These are phyloP conservation scores for Xylogone sp. DNA, from an alignment of 2,329 filamentous ascomycete species.

Conservation along the genomic window DNA sequence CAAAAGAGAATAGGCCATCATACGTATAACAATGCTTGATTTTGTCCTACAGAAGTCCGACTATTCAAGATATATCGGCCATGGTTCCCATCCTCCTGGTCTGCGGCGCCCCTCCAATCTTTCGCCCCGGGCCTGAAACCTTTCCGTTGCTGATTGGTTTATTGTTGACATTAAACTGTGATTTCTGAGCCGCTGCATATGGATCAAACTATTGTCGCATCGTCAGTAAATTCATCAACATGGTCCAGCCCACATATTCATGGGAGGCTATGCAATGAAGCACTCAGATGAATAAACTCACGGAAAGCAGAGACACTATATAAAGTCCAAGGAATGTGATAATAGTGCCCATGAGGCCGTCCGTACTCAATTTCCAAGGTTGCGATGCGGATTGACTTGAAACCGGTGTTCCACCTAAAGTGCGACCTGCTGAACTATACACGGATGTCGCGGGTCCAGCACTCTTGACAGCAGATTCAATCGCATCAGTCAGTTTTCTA, in stretches of 20 bases:
- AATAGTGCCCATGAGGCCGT: constrained; percentile 44
- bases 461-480: constrained; percentile 65
- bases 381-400: constrained; percentile 15
- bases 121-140: constrained; percentile 16
- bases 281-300: constrained; percentile 29
- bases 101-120: constrained; percentile 22
- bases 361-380: constrained; percentile 31
- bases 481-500: constrained; percentile 68
- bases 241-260: neutral
- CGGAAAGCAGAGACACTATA: constrained; percentile 57
- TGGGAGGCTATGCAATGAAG: neutral
- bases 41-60: neutral
- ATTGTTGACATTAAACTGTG: constrained; percentile 50
- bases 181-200: constrained; percentile 57
- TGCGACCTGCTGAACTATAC: constrained; percentile 54
- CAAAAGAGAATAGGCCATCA: too few relatives aligned
- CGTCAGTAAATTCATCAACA: constrained; percentile 1
- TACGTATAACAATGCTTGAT: too few relatives aligned
- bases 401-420: constrained; percentile 46
- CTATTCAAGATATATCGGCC: constrained; percentile 14
- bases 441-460: constrained; percentile 36
- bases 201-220: constrained; percentile 49
- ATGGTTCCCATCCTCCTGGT: constrained; percentile 29
- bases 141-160: constrained; percentile 28
- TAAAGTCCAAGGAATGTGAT: constrained; percentile 58